phyloP scores from a whole-genome alignment of 1,139 yeast species.

The Nakaseomyces kungkrabaensis region DNA sequence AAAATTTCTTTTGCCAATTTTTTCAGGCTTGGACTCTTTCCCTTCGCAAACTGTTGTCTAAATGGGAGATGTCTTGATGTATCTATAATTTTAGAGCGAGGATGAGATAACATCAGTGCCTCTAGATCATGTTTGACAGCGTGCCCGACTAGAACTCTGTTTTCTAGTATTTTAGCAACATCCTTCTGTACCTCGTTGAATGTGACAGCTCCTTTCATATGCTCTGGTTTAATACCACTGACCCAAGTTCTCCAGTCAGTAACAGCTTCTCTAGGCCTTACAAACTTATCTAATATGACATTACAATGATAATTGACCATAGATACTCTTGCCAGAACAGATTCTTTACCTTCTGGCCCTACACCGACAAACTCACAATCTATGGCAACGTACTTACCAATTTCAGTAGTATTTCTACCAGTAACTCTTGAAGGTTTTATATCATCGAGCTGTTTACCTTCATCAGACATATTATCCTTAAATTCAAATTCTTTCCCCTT shows the following conservation, averaged over 20 bases:
- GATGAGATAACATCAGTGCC: slow-evolving; percentile 58
- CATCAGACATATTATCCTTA: slow-evolving; percentile 7
- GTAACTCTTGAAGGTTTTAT: slow-evolving; percentile 7
- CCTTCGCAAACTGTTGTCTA: slow-evolving; percentile 43
- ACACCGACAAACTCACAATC: slow-evolving; percentile 96
- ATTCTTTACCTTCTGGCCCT: slow-evolving; percentile 58
- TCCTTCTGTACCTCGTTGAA: slow-evolving; percentile 57
- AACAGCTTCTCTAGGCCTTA: slow-evolving; percentile 62
- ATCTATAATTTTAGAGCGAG: slow-evolving; percentile 56
- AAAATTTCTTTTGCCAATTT: slow-evolving; percentile 50
- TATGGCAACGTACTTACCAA: slow-evolving; percentile 69
- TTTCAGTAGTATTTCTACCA: slow-evolving; percentile 27
- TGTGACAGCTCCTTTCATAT: slow-evolving; percentile 56
- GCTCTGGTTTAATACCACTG: slow-evolving; percentile 69
- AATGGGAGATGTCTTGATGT: slow-evolving; percentile 59
- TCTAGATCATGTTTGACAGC: slow-evolving; percentile 72
- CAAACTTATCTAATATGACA: slow-evolving; percentile 61
- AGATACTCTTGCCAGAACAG: slow-evolving; percentile 79
- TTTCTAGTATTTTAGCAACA: slow-evolving; percentile 41
- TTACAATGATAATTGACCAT: slow-evolving; percentile 76
- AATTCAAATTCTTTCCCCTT: slow-evolving; percentile 19
- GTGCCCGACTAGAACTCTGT: slow-evolving; percentile 68
- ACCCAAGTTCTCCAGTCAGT: slow-evolving; percentile 93
- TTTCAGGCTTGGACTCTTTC: slow-evolving; percentile 65
- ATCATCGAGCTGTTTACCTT: slow-evolving; percentile 2